Evolutionary conservation across 768 basidiomycete species (phyloP), one percentile per base, ranked within the genome.

Genomic region (Tricholoma flavovirens): DNA sequence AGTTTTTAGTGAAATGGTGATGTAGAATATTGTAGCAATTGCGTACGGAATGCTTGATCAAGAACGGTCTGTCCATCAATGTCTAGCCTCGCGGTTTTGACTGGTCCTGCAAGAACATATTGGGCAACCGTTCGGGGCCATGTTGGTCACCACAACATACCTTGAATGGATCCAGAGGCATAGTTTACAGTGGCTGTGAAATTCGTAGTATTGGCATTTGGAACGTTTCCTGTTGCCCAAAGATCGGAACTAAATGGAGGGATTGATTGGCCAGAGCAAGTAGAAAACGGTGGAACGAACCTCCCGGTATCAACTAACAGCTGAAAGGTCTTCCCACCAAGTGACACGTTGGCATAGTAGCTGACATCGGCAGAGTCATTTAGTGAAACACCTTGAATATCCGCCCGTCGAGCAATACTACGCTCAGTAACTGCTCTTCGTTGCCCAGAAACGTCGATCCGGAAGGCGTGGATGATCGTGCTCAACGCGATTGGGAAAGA

Each of bases 211-310:
- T 60, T 71, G 32, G 75, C 75, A 35, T 65, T 66, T 10, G 70
- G 68, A 6, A 84, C 76, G 51, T 56, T 56, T 29, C 76, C 74
- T 9, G 78, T 76, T 5, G 87, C 77, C 79, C 82, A 86, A 7
- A 87, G 67, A 64, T 88, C 87, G 14, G 86, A 85, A 57, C 86
- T 88, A 51, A 50, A 11, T 19, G 12, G 35, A 35, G 29, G 24
- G 3, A 52, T 43, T 21, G 4, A 56, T 48, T 54, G 11, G 29
- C n/a, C 12, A 32, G 10, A 22, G 30, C 8, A 53, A 46, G 17
- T 17, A 4, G 40, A 33, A 11, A 22, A 38, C 29, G 14, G 19
- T 38, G 11, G 22, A 54, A 61, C 69, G 24, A 26, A 78, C 78
- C 77, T 79, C 36, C 77, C 78, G 24, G 79, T 79, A 59, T 81